Evolutionary conservation across 352 stramenopile genomes (phyloP).

Genomic region (Pythium apleroticum): DNA sequence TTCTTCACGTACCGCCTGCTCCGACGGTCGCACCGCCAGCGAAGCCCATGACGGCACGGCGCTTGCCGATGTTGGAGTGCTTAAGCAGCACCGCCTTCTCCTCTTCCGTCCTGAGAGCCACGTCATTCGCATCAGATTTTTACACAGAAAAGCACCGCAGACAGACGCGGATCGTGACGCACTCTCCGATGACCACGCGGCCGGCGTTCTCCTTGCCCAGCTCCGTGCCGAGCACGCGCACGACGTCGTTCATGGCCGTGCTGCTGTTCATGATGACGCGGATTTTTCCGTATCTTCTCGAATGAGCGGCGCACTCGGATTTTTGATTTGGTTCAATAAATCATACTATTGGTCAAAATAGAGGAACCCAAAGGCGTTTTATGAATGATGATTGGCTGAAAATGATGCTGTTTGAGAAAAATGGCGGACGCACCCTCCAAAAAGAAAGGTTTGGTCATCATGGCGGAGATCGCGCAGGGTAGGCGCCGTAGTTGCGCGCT

Average conservation of each 20-base stretch:
- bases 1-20: conserved; percentile 25
- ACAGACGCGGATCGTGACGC: conserved; percentile 24
- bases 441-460: not conserved
- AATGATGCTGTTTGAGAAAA: not conserved
- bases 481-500: not conserved
- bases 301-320: not conserved
- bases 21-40: conserved; percentile 30
- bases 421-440: not conserved
- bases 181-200: conserved; percentile 56
- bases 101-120: conserved; percentile 47
- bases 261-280: conserved; percentile 13
- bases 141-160: too few species aligned
- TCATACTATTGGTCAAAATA: conserved; percentile 18
- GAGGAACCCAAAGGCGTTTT: not conserved
- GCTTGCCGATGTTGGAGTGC: conserved; percentile 48
- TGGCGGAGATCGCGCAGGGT: conserved; percentile 17
- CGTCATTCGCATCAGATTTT: too few species aligned
- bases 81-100: conserved; percentile 64
- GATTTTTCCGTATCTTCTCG: not conserved
- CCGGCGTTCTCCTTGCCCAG: conserved; percentile 51
- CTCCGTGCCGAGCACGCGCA: conserved; percentile 63
- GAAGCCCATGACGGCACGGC: conserved; percentile 44
- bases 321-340: conserved; percentile 18
- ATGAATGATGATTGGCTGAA: conserved; percentile 8
- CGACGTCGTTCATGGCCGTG: conserved; percentile 56